Evolutionary conservation across 2,329 filamentous ascomycete species (phyloP).

Genomic region (Nemania sp.): DNA sequence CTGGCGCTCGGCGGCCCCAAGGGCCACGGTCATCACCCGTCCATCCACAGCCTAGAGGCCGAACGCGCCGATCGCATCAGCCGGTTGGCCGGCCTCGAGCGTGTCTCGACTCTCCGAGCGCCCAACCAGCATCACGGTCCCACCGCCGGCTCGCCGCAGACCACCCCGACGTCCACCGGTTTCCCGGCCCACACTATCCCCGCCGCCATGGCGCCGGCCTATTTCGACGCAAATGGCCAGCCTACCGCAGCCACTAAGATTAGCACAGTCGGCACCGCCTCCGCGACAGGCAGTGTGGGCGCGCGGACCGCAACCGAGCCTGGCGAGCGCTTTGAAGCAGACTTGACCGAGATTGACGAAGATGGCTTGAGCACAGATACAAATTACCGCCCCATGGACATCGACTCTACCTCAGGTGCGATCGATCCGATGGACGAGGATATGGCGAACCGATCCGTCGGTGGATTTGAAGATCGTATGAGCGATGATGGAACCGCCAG

Average conservation of each 20-base stretch:
- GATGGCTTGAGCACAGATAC: conserved; percentile 74
- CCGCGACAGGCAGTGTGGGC: conserved; percentile 78
- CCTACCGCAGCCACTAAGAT: conserved; percentile 72
- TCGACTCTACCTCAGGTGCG: conserved; percentile 47
- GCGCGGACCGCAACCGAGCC: conserved; percentile 57
- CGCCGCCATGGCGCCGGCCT: conserved; percentile 61
- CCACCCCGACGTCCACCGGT: conserved; percentile 53
- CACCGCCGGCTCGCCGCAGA: conserved; percentile 51
- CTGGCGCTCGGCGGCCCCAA: conserved; percentile 56
- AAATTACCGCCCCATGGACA: conserved; percentile 60
- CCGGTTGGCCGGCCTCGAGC: conserved; percentile 87
- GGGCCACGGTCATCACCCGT: conserved; percentile 61
- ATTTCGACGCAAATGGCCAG: conserved; percentile 78
- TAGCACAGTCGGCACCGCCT: conserved; percentile 89
- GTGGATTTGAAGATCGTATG: conserved; percentile 69
- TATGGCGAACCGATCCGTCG: conserved; percentile 50
- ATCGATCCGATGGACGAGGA: conserved; percentile 44
- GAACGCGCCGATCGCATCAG: conserved; percentile 95
- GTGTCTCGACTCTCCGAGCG: conserved; percentile 75
- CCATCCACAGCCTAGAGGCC: conserved; percentile 78
- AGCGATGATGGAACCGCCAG: conserved; percentile 84
- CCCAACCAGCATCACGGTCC: conserved; percentile 40
- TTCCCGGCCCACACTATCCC: conserved; percentile 46
- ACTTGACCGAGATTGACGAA: conserved; percentile 60
- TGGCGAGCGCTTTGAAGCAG: conserved; percentile 57